phyloP scores from a whole-genome alignment of 106 monocot genomes.

The Narthecium ossifragum region DNA sequence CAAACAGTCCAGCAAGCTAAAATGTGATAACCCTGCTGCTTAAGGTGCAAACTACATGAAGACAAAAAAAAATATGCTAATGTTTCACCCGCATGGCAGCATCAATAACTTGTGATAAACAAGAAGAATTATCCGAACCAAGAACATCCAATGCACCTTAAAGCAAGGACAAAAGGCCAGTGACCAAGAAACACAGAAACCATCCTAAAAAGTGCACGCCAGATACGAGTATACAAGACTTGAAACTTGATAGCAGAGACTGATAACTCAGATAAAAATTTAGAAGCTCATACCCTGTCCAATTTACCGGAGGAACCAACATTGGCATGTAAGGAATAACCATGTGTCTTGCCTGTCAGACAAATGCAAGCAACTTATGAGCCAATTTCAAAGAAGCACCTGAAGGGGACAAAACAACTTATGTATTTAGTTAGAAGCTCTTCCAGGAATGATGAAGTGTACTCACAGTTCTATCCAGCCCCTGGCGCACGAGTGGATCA shows the following conservation, averaged over 20 bases:
- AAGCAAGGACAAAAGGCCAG: no score
- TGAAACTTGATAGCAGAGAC: neutral
- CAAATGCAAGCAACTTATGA: conserved; percentile 8
- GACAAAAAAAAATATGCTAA: no score
- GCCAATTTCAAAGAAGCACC: neutral
- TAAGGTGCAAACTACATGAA: no score
- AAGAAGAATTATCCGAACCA: no score
- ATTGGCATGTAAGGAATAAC: conserved; percentile 98
- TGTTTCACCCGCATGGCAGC: no score
- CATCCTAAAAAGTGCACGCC: neutral
- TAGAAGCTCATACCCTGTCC: conserved; percentile 64
- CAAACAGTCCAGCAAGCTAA: no score
- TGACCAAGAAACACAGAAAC: no score
- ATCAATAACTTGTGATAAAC: no score
- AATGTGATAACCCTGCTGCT: no score
- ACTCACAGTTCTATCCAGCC: conserved; percentile 91
- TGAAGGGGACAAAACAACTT: conserved; percentile 1
- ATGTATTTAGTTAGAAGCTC: neutral
- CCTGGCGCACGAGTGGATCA: conserved; percentile 86
- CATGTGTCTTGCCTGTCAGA: conserved; percentile 81
- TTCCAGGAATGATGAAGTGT: conserved; percentile 1
- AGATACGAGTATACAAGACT: neutral
- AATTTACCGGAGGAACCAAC: conserved; percentile 82
- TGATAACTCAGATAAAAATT: neutral
- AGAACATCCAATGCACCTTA: no score